Evolutionary conservation across 2,329 filamentous ascomycete genomes (phyloP).

Genomic region (Calonectria pteridis): DNA sequence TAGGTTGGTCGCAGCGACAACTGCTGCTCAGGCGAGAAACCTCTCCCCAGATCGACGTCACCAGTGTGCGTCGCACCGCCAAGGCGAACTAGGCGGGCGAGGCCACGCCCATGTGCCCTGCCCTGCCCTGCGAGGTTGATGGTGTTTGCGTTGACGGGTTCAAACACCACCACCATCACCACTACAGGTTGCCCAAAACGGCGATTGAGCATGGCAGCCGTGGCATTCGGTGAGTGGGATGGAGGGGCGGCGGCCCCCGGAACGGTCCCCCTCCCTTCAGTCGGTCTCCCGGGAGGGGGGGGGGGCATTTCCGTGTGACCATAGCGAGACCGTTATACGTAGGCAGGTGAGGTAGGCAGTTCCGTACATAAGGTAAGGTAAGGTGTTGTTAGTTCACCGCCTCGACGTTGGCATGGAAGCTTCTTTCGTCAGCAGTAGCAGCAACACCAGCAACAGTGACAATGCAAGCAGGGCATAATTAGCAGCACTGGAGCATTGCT

Average conservation of each 20-base stretch:
- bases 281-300: slow-evolving; percentile 37
- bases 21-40: slow-evolving; percentile 24
- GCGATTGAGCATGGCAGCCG: not conserved
- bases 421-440: slow-evolving; percentile 26
- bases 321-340: slow-evolving; percentile 34
- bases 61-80: slow-evolving; percentile 41
- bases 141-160: slow-evolving; percentile 31
- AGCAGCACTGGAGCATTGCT: slow-evolving; percentile 15
- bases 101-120: slow-evolving; percentile 38
- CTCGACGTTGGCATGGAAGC: slow-evolving; percentile 28
- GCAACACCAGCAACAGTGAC: not conserved
- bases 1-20: slow-evolving; percentile 31
- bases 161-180: slow-evolving; percentile 22
- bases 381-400: slow-evolving; percentile 38
- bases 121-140: slow-evolving; percentile 35
- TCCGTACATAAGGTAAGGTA: not conserved
- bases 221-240: slow-evolving; percentile 3
- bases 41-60: slow-evolving; percentile 44
- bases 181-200: not conserved
- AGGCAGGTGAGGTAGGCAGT: not conserved
- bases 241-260: slow-evolving; percentile 20
- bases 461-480: slow-evolving; percentile 20
- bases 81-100: slow-evolving; percentile 35
- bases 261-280: slow-evolving; percentile 33
- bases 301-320: slow-evolving; percentile 46